phyloP scores from a whole-genome alignment of 345 rosid genomes.

The Mangifera indica region DNA sequence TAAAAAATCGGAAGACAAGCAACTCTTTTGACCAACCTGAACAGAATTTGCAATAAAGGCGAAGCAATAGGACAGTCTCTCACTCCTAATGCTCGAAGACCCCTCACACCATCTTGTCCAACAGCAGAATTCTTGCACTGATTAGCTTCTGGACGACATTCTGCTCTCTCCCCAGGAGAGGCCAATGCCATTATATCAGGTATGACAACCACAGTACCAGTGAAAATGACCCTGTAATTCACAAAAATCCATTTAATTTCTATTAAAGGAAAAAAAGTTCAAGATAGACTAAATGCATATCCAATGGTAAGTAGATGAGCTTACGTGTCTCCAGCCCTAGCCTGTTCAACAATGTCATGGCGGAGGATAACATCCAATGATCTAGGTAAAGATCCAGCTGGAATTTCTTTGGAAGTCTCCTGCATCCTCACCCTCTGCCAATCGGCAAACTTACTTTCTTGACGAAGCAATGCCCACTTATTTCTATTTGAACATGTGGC shows the following conservation, averaged over 20 bases:
- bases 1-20: background rate
- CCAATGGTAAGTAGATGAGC: slow-evolving; percentile 13
- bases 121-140: slow-evolving; percentile 57
- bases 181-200: slow-evolving; percentile 91
- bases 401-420: slow-evolving; percentile 96
- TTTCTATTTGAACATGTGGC: slow-evolving; percentile 61
- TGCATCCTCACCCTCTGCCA: slow-evolving; percentile 99
- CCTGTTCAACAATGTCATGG: slow-evolving; percentile 95
- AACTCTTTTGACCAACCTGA: slow-evolving; percentile 56
- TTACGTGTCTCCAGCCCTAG: slow-evolving; percentile 98
- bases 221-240: slow-evolving; percentile 72
- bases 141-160: slow-evolving; percentile 71
- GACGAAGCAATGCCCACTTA: slow-evolving; percentile 89
- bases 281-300: too few relatives aligned
- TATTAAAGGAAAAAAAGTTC: too few relatives aligned
- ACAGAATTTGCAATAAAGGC: slow-evolving; percentile 93
- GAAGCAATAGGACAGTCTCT: slow-evolving; percentile 88
- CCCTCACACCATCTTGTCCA: slow-evolving; percentile 81
- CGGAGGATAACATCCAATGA: slow-evolving; percentile 92
- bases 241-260: too few relatives aligned
- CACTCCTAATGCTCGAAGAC: slow-evolving; percentile 87
- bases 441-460: slow-evolving; percentile 94
- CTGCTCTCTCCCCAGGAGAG: slow-evolving; percentile 94
- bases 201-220: slow-evolving; percentile 88
- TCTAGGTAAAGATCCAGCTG: slow-evolving; percentile 93